These are phyloP conservation scores for Turnera subulata DNA, from an alignment of 345 rosid species.

Conservation along the genomic window DNA sequence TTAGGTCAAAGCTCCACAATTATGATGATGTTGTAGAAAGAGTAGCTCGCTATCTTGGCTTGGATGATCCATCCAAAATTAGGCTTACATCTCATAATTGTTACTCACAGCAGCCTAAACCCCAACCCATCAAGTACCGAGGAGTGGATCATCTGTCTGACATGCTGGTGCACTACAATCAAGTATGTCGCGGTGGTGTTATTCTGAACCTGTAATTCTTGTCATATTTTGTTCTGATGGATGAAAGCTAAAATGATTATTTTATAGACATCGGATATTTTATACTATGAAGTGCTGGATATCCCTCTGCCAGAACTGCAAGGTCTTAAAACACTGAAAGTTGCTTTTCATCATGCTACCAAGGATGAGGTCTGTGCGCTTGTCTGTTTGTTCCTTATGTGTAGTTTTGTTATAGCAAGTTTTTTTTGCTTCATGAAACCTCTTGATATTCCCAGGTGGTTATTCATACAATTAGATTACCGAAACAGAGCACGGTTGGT, in stretches of 20 bases:
- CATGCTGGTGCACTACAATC: constrained; percentile 91
- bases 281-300: constrained; percentile 93
- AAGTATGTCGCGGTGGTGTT: constrained; percentile 38
- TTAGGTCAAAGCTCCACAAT: constrained; percentile 85
- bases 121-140: constrained; percentile 83
- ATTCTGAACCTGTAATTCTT: not conserved
- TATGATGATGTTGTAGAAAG: constrained; percentile 93
- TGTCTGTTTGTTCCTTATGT: constrained; percentile 2
- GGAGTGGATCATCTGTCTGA: constrained; percentile 89
- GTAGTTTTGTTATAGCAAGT: constrained; percentile 1
- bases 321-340: constrained; percentile 60
- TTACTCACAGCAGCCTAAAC: constrained; percentile 98
- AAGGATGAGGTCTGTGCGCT: constrained; percentile 19
- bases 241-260: not conserved
- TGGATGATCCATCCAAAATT: constrained; percentile 86
- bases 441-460: constrained; percentile 35
- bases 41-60: constrained; percentile 73
- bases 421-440: constrained; percentile 11
- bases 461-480: constrained; percentile 33
- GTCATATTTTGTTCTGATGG: constrained; percentile 8
- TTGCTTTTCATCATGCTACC: constrained; percentile 21
- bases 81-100: constrained; percentile 98
- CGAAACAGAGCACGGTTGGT: constrained; percentile 36
- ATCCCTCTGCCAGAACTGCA: constrained; percentile 95
- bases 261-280: constrained; percentile 72